phyloP scores from a whole-genome alignment of 1,284 basidiomycete species.

The Puccinia brachypodii region DNA sequence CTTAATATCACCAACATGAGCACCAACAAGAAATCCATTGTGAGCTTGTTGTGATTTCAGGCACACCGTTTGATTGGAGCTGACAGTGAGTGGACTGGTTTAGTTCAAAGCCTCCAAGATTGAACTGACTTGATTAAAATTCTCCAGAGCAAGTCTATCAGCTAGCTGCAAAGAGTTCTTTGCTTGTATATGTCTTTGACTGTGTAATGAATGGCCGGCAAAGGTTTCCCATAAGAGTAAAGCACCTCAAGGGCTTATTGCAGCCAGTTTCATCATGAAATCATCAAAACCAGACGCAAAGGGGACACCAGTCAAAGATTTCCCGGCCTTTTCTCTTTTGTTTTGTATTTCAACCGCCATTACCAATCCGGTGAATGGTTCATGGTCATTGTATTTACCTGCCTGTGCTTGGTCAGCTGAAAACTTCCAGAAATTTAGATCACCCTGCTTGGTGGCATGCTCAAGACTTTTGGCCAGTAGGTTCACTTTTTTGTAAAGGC shows the following conservation, averaged over 20 bases:
- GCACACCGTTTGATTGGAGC: background rate
- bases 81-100: background rate
- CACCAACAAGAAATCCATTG: background rate
- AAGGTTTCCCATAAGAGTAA: background rate
- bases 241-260: background rate
- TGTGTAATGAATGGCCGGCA: background rate
- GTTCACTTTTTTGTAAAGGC: background rate
- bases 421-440: background rate
- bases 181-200: background rate
- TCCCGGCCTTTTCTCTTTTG: background rate
- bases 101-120: background rate
- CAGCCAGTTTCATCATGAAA: constrained; percentile 6
- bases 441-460: background rate
- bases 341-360: background rate
- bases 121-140: background rate
- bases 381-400: background rate
- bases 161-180: background rate
- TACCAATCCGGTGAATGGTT: background rate
- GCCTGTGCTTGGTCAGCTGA: background rate
- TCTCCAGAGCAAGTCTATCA: background rate
- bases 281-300: background rate
- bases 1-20: background rate
- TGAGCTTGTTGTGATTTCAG: background rate
- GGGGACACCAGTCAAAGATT: background rate
- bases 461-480: constrained; percentile 3